Evolutionary conservation across 2,329 filamentous ascomycete species (phyloP).

Genomic region (Penicillium sp.): DNA sequence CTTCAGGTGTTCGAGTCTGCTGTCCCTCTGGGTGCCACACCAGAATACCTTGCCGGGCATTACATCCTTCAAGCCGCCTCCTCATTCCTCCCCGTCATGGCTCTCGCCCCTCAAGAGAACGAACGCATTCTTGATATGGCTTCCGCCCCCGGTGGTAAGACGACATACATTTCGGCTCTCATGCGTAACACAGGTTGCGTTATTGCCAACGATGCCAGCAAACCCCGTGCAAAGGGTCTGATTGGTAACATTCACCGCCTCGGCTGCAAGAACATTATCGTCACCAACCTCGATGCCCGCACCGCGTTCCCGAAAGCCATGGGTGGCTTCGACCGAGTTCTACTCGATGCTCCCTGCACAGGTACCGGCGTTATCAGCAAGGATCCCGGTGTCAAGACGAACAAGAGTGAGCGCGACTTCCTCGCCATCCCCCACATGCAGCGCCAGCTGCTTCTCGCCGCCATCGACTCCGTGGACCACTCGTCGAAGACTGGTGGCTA

Average conservation of each 20-base stretch:
- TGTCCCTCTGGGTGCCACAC: conserved; percentile 87
- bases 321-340: conserved; percentile 91
- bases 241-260: conserved; percentile 98
- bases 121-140: conserved; percentile 95
- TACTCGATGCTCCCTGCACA: conserved; percentile 94
- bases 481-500: conserved; percentile 90
- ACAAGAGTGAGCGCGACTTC: conserved; percentile 96
- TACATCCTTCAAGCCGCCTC: conserved; percentile 98
- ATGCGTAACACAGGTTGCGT: conserved; percentile 98
- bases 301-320: conserved; percentile 88
- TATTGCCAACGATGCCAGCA: conserved; percentile 96
- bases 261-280: conserved; percentile 89
- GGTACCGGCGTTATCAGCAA: conserved; percentile 98
- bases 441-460: conserved; percentile 89
- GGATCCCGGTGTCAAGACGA: conserved; percentile 95
- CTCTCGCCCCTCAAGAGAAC: conserved; percentile 88
- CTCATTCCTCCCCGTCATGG: conserved; percentile 97
- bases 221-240: conserved; percentile 89
- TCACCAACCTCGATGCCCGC: conserved; percentile 92
- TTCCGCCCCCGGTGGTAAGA: conserved; percentile 93
- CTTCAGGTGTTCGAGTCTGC: conserved; percentile 94
- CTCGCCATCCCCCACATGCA: conserved; percentile 90
- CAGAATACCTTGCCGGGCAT: conserved; percentile 95
- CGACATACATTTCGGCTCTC: conserved; percentile 91
- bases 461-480: conserved; percentile 94